Evolutionary conservation across 192 early-diverging fungal genomes (phyloP), one percentile per base, ranked within the genome.

Genomic region (Rhizophagus prolifer): DNA sequence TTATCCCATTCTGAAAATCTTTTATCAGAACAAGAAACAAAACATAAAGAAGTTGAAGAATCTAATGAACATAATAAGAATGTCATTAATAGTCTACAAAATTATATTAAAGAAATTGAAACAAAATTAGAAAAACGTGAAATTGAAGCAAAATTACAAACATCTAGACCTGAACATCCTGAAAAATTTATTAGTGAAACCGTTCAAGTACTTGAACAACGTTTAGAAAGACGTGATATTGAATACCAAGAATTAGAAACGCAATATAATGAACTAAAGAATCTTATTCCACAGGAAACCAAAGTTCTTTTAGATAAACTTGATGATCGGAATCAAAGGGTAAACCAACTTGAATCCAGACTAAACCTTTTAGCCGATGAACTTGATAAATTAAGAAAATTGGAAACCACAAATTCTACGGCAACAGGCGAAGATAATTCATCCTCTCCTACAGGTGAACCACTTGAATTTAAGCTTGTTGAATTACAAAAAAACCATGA

Each of bases 1-100:
- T 50, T 93, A 46, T 87, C 84, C 21, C 90, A 86, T 14, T 86
- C 89, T 58, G 84, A 86, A 23, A 72, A 83, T 54, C 83, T 86
- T 30, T 80, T 89, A 54, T 78, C 85, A 36, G 87, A 90, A 81
- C 89, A 90, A 34, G 83, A 88, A 62, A 81, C 83, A 5, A 82
- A 83, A 26, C 81, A 88, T 10, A 76, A 83, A 66, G 28, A 66
- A 66, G 64, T 36, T 66, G 34, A 66, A 31, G 28, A 66, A 66
- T 68, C 61, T 16, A 28, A 30, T 28, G 61, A 63, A 63, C 61
- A 63, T 63, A 63, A 63, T 26, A 30, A 30, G 28, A 63, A 63
- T 63, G 28, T 28, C 28, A 30, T 28, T 63, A 28, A 25, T 63
- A 63, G 61, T 63, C 3, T 63, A 63, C 61, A 63, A 28, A 63